Base-by-base conservation (phyloP, 768 basidiomycete species). In the Filobasidium wieringae region DNA sequence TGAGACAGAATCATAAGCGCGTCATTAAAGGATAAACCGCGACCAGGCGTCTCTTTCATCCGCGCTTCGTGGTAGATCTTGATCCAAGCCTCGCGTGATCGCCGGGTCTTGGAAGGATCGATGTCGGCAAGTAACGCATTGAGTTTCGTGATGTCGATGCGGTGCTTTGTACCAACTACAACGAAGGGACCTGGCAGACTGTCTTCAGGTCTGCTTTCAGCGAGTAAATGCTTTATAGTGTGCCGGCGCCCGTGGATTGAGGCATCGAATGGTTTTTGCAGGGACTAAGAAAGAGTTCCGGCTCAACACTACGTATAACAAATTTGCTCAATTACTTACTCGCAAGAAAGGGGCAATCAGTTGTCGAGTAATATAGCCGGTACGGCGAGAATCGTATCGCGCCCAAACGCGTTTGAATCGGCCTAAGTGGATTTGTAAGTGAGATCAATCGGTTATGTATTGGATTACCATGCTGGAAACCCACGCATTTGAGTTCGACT, bases 331-430 rank as follows among this genome's bases (percentile, higher is more conserved):
- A 39, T 30, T 15, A 78, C 88, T 66, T 65, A 95, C 92, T 2
- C 79, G 78, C 53, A 96, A 86, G 78, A 96, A 95, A 5, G 79
- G 79, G 15, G 84, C 82, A 60, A 93, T 84, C 32, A 79, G 79
- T 27, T 76, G 75, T 1, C 83, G 82, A 60, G 84, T 81, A 37
- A 97, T 77, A 67, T 84, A 83, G 0, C 89, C 88, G 0, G 85
- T 89, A 55, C 84, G 81, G 8, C 81, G 78, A 58, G 85, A 82
- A 24, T 91, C 84, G 68, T 84, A 88, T 68, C 84, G 81, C 2
- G 85, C 84, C 93, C 93, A 97, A 2, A 87, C 80, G 68, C 89
- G 88, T 78, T 97, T 97, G 80, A 90, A 96, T 1, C 83, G 77
- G 1, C 71, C 73, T 72, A 47, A 33, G 43, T 14, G 41, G 37